Evolutionary conservation across 345 rosid genomes (phyloP).

Genomic region (Hypericum androsaemum): DNA sequence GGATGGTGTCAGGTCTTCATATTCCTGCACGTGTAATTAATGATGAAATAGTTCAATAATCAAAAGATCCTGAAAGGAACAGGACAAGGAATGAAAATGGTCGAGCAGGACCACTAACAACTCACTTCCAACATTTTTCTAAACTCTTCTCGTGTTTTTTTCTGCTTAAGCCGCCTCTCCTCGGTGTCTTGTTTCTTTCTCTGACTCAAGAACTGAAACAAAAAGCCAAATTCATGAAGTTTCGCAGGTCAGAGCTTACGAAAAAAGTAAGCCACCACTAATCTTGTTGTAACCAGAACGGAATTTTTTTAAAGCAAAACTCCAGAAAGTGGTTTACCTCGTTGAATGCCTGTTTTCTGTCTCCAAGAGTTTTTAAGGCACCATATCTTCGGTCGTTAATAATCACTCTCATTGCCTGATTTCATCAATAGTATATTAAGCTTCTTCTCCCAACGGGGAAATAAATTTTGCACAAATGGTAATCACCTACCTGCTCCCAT

Average conservation of each 20-base stretch:
- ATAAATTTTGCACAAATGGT: constrained; percentile 1
- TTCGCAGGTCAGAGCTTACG: too few relatives aligned
- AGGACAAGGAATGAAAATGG: not conserved
- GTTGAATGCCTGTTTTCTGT: constrained; percentile 82
- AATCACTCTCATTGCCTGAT: constrained; percentile 79
- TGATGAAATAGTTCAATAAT: constrained; percentile 4
- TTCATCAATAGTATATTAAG: constrained; percentile 19
- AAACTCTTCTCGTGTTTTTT: constrained; percentile 66
- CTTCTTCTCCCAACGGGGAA: constrained; percentile 9
- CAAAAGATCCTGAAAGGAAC: not conserved
- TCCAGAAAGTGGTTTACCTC: constrained; percentile 42
- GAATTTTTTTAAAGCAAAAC: not conserved
- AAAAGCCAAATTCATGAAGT: not conserved
- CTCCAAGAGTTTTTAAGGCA: constrained; percentile 84
- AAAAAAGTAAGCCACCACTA: constrained; percentile 4
- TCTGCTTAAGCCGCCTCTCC: constrained; percentile 60
- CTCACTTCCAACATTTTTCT: constrained; percentile 80
- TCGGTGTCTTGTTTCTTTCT: constrained; percentile 74
- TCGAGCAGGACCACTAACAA: constrained; percentile 10
- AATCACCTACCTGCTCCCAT: constrained; percentile 82
- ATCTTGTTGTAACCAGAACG: not conserved
- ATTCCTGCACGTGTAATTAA: constrained; percentile 42
- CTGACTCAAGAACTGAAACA: constrained; percentile 61
- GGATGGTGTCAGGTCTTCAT: constrained; percentile 57
- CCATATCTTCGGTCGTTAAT: constrained; percentile 90